These are phyloP conservation scores for Sisymbrium irio DNA, from an alignment of 345 rosid species.

Conservation along the genomic window DNA sequence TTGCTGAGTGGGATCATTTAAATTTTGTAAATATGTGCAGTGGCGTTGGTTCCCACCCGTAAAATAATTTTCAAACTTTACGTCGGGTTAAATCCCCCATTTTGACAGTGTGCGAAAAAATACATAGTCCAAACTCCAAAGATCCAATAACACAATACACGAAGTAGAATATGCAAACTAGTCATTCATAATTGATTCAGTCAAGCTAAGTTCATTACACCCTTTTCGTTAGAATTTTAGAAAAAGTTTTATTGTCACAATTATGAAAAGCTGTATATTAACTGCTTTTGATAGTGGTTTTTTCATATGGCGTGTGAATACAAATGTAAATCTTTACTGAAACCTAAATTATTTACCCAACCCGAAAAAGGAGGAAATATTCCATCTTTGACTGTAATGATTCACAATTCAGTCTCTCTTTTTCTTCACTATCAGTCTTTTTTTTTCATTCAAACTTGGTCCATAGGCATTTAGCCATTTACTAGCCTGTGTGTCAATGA, in stretches of 20 bases:
- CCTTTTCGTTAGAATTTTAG: not conserved
- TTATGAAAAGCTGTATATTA: constrained; percentile 12
- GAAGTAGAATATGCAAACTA: not conserved
- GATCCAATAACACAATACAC: not conserved
- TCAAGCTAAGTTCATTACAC: not conserved
- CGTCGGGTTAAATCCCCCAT: not conserved
- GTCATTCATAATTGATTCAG: not conserved
- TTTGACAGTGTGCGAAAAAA: no score
- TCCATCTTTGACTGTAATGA: constrained; percentile 30
- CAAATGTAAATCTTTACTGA: constrained; percentile 17
- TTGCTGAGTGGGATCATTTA: not conserved
- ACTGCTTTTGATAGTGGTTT: constrained; percentile 12
- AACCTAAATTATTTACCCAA: not conserved
- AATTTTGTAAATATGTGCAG: not conserved
- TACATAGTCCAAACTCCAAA: no score
- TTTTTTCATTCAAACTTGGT: constrained; percentile 15
- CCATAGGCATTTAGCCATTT: not conserved
- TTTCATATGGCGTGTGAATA: constrained; percentile 22
- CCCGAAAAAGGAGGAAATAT: not conserved
- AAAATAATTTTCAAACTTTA: not conserved
- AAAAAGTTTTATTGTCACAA: not conserved
- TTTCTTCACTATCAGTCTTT: constrained; percentile 9
- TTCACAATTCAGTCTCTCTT: constrained; percentile 19
- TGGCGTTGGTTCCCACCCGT: not conserved
- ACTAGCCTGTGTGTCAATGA: not conserved